Percentiles rank a stretch among this genome's conserved stretches.
Evolutionary conservation across 83 land plant species (phyloP).

Genomic region (Larix sibirica): DNA sequence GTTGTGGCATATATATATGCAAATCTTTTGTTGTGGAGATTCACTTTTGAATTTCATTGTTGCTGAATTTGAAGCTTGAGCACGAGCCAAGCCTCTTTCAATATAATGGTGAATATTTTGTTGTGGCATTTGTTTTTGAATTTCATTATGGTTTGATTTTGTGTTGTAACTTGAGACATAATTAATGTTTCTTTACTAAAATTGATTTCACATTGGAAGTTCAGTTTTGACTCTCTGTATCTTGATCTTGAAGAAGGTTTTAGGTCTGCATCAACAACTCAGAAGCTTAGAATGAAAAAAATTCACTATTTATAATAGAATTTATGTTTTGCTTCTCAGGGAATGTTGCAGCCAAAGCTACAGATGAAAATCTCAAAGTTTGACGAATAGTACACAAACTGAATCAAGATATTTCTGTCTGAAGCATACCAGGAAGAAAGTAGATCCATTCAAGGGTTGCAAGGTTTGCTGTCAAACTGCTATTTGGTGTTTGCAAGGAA

Average conservation of each 20-base stretch:
- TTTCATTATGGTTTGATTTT: neutral
- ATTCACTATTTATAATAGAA: neutral
- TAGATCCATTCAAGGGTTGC: no score
- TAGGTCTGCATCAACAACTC: neutral
- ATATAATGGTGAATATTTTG: no score
- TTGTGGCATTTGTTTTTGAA: no score
- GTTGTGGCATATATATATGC: no score
- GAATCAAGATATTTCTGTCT: neutral
- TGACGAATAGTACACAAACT: neutral
- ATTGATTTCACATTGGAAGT: neutral
- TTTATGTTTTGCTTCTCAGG: neutral
- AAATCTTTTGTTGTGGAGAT: no score
- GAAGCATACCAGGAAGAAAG: neutral
- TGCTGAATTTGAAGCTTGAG: no score
- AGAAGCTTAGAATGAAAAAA: neutral
- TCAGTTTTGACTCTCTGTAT: neutral
- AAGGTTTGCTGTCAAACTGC: neutral
- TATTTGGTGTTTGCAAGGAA: neutral
- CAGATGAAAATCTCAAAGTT: neutral
- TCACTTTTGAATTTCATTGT: no score
- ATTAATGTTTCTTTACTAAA: neutral
- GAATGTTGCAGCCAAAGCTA: neutral
- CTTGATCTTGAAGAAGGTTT: neutral
- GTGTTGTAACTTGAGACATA: neutral
- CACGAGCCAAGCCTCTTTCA: no score